phyloP scores from a whole-genome alignment of 1,284 basidiomycete species.

The Apiotrichum brassicae region DNA sequence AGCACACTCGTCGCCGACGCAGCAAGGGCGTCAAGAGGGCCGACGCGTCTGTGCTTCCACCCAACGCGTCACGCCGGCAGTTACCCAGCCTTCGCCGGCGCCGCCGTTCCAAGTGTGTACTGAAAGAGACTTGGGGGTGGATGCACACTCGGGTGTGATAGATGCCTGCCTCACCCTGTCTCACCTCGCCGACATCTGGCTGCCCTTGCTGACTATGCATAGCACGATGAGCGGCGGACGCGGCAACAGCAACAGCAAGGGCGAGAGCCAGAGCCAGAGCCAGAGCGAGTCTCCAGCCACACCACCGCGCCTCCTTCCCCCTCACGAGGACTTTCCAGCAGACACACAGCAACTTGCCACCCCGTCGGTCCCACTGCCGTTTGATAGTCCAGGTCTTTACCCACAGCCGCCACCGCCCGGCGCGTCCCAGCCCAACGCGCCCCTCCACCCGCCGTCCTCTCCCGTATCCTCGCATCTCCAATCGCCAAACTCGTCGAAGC shows the following conservation, averaged over 20 bases:
- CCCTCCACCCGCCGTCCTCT: background rate
- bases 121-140: background rate
- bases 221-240: conserved; percentile 1
- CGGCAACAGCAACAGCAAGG: too few relatives aligned
- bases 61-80: background rate
- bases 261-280: too few relatives aligned
- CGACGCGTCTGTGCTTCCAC: conserved; percentile 2
- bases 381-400: background rate
- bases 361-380: background rate
- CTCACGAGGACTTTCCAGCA: background rate
- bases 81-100: background rate
- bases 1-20: conserved; percentile 8
- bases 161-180: background rate
- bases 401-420: background rate
- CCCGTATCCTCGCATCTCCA: background rate
- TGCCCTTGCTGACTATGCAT: background rate
- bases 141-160: background rate
- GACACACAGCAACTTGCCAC: background rate
- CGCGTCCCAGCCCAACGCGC: background rate
- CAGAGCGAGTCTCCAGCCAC: background rate
- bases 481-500: background rate
- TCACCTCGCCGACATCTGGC: background rate
- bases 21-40: conserved; percentile 3
- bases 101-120: conserved; percentile 5
- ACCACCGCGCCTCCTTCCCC: background rate